These are phyloP conservation scores for Eragrostis nindensis DNA, from an alignment of 176 grass and related monocot species.

Conservation along the genomic window DNA sequence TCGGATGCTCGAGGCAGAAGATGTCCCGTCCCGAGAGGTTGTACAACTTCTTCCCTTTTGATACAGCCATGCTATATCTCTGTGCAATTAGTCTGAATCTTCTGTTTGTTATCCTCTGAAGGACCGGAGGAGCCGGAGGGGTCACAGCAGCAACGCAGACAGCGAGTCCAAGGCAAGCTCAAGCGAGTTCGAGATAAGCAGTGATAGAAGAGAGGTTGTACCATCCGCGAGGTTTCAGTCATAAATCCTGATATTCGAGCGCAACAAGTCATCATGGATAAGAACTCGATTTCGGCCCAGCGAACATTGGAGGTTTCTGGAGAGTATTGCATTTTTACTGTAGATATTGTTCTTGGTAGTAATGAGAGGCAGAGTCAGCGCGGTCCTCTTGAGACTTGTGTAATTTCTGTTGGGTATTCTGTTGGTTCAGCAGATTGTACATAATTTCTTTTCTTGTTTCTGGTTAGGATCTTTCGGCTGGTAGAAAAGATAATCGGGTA, in stretches of 20 bases:
- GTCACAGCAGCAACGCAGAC: slow-evolving; percentile 10
- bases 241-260: slow-evolving; percentile 1
- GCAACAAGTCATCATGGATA: not conserved
- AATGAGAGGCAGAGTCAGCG: not conserved
- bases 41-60: not conserved
- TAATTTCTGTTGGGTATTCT: not conserved
- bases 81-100: not conserved
- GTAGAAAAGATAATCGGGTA: not conserved
- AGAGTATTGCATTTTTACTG: slow-evolving; percentile 15
- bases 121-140: slow-evolving; percentile 47
- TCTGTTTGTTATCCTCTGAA: slow-evolving; percentile 17
- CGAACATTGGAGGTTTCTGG: not conserved
- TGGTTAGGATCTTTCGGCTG: not conserved
- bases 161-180: slow-evolving; percentile 35
- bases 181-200: slow-evolving; percentile 41
- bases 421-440: slow-evolving; percentile 40
- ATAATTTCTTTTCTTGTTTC: not conserved
- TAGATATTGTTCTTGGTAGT: slow-evolving; percentile 30
- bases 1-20: slow-evolving; percentile 38
- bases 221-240: not conserved
- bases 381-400: not conserved
- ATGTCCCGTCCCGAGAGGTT: slow-evolving; percentile 34
- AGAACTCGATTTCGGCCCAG: not conserved
- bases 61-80: not conserved
- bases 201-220: slow-evolving; percentile 28